Base-by-base conservation (phyloP, 2,329 filamentous ascomycete genomes). In the Beauveria medogensis region DNA sequence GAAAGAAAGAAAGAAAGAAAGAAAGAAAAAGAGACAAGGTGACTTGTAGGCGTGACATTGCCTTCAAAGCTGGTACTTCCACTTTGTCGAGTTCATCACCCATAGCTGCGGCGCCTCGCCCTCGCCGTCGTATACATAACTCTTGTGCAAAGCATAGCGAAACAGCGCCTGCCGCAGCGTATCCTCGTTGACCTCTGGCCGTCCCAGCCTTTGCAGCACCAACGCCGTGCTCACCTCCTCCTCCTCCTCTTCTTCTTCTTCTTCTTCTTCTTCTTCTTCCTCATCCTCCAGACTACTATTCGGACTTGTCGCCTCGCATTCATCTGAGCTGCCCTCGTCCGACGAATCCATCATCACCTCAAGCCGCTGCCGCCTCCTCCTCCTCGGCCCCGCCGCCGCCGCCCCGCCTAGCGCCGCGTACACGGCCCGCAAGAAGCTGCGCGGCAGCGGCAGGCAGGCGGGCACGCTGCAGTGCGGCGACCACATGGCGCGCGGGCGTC, bases 391-490 rank as follows among this genome's bases (percentile, higher is more conserved):
- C 61, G 2, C 22, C 22, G 22, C 22, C 22, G 59, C 14, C 8
- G 48, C 18, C 6, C 71, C 69, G 14, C 62, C 63, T 24, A 74
- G 57, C 24, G 69, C 70, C 18, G 66, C 61, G 64, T 67, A 69
- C 28, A 72, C 62, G 7, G 71, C 72, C 34, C 69, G 67, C 14
- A 74, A 64, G 59, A 74, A 74, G 50, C 70, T 69, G 44, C 68
- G 65, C 10, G 68, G 64, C 14, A 74, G 58, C 40, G 67, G 71
- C 8, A 74, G 62, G 16, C 64, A 62, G 16, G 56, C 57, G 4
- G 72, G 72, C 16, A 73, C 70, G 44, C 64, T 64, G 65, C 72
- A 74, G n/a, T 65, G 62, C n/a, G 72, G 72, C 20, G 72, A 74
- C 72, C 72, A 74, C 59, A 74, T 68, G 12, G 69, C 67, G 1